Evolutionary conservation across 306 rosid species (phyloP).

Genomic region (Neltuma alba): DNA sequence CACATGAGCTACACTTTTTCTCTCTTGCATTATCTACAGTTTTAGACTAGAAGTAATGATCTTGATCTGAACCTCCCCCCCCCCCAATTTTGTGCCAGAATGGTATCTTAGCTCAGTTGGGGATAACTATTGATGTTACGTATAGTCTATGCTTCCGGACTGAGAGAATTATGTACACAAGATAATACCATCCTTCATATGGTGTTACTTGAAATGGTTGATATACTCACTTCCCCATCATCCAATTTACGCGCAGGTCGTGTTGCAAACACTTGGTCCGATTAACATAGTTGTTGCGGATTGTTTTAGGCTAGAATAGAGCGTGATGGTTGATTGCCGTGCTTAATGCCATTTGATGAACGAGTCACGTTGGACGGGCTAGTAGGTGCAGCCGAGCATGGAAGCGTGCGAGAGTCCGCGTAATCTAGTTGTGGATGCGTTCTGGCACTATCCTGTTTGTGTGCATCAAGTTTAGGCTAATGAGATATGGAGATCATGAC

Average conservation of each 20-base stretch:
- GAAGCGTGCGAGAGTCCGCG: constrained; percentile 25
- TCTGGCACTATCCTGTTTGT: constrained; percentile 14
- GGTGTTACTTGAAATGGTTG: not conserved
- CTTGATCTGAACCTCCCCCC: not conserved
- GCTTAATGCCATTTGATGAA: constrained; percentile 3
- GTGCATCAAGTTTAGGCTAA: constrained; percentile 32
- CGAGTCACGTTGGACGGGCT: constrained; percentile 20
- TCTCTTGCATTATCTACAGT: not conserved
- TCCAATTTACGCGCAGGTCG: not conserved
- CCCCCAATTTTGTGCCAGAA: not conserved
- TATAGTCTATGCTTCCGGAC: not conserved
- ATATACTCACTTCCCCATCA: not conserved
- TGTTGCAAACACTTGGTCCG: not conserved
- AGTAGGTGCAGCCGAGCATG: constrained; percentile 11
- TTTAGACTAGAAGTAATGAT: not conserved
- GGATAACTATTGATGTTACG: not conserved
- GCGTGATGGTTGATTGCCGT: constrained; percentile 13
- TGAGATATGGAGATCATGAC: constrained; percentile 28
- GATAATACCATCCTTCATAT: not conserved
- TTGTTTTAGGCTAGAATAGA: constrained; percentile 37
- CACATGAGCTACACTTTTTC: not conserved
- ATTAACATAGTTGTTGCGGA: not conserved
- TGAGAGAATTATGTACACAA: not conserved
- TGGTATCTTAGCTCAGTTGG: not conserved
- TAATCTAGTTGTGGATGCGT: constrained; percentile 18